Conservation (phyloP, 2,329 filamentous ascomycete genomes). For the Cercospora sojina region DNA sequence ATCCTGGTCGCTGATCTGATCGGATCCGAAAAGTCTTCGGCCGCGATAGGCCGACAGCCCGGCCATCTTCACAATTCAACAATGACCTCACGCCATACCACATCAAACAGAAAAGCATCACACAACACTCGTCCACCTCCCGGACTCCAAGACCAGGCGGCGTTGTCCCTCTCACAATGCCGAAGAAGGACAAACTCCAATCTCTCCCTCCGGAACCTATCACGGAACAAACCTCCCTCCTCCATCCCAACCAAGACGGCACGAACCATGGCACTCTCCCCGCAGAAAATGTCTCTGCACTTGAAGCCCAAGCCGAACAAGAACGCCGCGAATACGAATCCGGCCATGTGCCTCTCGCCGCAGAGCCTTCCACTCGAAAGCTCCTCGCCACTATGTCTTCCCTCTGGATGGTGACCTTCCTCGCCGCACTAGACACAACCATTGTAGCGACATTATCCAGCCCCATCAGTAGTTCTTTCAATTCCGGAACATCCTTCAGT, state of each 20-base stretch:
- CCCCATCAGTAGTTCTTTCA: slow-evolving; percentile 80
- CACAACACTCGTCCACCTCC: background rate
- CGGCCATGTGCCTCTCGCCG: slow-evolving; percentile 32
- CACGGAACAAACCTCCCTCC: slow-evolving; percentile 5
- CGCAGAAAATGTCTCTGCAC: slow-evolving; percentile 12
- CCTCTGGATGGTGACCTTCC: slow-evolving; percentile 56
- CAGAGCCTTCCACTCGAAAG: slow-evolving; percentile 50
- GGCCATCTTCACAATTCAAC: background rate
- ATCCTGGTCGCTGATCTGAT: background rate
- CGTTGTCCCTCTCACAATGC: background rate
- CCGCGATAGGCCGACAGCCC: background rate
- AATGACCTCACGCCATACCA: slow-evolving; percentile 2
- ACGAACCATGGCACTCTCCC: background rate
- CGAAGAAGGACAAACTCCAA: slow-evolving; percentile 4
- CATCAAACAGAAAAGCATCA: background rate
- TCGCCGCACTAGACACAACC: slow-evolving; percentile 68
- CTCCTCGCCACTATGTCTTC: slow-evolving; percentile 51
- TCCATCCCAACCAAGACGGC: slow-evolving; percentile 11
- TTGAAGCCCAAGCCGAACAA: slow-evolving; percentile 36
- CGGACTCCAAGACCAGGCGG: background rate
- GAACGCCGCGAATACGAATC: slow-evolving; percentile 38
- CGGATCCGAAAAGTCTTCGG: background rate
- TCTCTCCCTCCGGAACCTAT: slow-evolving; percentile 13
- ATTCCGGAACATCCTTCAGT: slow-evolving; percentile 75
- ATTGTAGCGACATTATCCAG: slow-evolving; percentile 82